These are phyloP conservation scores for Fraxinus sp. DNA, from an alignment of 305 asterid species.

Conservation along the genomic window DNA sequence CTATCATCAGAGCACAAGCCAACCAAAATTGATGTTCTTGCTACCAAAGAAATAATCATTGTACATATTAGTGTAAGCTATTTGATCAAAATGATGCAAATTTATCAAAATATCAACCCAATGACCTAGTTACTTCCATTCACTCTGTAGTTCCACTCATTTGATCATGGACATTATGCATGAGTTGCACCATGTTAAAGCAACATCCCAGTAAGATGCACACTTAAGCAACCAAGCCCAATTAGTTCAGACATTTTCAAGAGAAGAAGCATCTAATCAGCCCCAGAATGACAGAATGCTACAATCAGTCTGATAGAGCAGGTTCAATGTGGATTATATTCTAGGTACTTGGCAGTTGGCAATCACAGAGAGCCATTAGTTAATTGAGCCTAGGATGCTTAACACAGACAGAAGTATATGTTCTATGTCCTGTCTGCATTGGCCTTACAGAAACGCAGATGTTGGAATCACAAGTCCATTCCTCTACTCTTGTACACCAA, in stretches of 20 bases:
- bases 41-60: background rate
- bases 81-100: background rate
- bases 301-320: background rate
- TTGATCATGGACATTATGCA: background rate
- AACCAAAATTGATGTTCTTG: background rate
- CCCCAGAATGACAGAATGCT: background rate
- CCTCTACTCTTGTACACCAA: too few species aligned
- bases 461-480: too few species aligned
- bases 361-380: background rate
- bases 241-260: background rate
- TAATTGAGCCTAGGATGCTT: background rate
- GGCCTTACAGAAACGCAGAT: too few species aligned
- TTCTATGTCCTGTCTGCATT: too few species aligned
- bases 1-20: background rate
- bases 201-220: constrained; percentile 16
- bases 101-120: background rate
- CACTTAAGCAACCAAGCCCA: background rate
- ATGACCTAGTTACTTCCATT: background rate
- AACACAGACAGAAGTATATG: background rate
- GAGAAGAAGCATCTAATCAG: background rate
- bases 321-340: background rate
- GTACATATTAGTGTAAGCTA: background rate
- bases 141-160: background rate
- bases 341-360: background rate
- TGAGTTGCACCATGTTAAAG: background rate